These are phyloP conservation scores for Trametes punicea DNA, from an alignment of 768 basidiomycete species.

Conservation along the genomic window DNA sequence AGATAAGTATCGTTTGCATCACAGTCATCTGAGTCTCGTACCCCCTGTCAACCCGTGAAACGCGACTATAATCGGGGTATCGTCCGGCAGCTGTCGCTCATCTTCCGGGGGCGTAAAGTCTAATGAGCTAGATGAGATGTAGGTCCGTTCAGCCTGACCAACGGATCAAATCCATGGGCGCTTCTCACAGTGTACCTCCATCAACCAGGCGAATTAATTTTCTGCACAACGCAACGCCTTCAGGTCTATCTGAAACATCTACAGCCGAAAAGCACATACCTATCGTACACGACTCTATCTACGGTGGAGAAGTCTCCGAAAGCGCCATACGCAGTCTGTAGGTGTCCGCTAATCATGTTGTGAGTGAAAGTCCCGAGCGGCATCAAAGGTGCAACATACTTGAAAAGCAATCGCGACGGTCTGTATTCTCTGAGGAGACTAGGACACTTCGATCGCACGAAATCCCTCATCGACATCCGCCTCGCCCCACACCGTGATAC, in stretches of 20 bases:
- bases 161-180: not conserved
- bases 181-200: constrained; percentile 61
- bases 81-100: constrained; percentile 29
- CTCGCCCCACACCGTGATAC: constrained; percentile 1
- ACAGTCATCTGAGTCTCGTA: constrained; percentile 18
- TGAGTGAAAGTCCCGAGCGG: not conserved
- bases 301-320: constrained; percentile 55
- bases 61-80: constrained; percentile 52
- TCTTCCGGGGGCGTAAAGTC: constrained; percentile 51
- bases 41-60: constrained; percentile 47
- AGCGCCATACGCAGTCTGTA: constrained; percentile 60
- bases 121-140: constrained; percentile 42
- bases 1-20: not conserved
- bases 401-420: constrained; percentile 29
- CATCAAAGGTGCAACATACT: constrained; percentile 14
- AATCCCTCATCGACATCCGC: constrained; percentile 17
- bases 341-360: constrained; percentile 46
- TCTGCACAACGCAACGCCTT: constrained; percentile 30
- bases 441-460: constrained; percentile 27
- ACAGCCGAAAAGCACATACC: constrained; percentile 33
- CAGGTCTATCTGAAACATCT: not conserved
- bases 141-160: not conserved
- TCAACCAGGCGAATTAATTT: constrained; percentile 47
- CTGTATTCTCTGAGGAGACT: constrained; percentile 26
- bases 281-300: constrained; percentile 53